These are phyloP conservation scores for Hibiscus tridactylites DNA, from an alignment of 345 rosid species.

Conservation along the genomic window DNA sequence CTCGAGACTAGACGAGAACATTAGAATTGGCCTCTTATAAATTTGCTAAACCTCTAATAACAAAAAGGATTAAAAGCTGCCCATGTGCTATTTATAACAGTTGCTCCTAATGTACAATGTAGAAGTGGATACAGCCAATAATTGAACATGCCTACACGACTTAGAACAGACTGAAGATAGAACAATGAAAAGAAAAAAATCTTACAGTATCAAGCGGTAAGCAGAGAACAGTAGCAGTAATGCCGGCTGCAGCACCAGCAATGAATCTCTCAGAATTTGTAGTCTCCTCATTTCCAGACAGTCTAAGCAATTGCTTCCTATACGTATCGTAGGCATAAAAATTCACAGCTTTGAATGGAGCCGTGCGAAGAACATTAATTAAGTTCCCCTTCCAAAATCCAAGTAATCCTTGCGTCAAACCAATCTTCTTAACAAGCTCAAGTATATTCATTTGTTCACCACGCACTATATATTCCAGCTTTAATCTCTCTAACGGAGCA, in stretches of 20 bases:
- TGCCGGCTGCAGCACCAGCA: slow-evolving; percentile 78
- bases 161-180: background rate
- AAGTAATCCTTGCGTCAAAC: slow-evolving; percentile 47
- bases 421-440: slow-evolving; percentile 45
- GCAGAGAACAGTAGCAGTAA: slow-evolving; percentile 60
- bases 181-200: background rate
- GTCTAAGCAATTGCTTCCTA: slow-evolving; percentile 50
- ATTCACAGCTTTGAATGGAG: slow-evolving; percentile 70
- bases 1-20: background rate
- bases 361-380: slow-evolving; percentile 60
- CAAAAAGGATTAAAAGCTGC: background rate
- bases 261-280: slow-evolving; percentile 63
- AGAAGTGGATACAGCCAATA: background rate
- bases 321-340: slow-evolving; percentile 65
- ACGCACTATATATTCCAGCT: slow-evolving; percentile 68
- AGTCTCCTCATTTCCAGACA: slow-evolving; percentile 52
- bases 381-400: slow-evolving; percentile 79
- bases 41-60: slow-evolving; percentile 2
- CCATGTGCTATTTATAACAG: background rate
- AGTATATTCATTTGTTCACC: slow-evolving; percentile 53
- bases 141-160: background rate
- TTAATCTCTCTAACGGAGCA: slow-evolving; percentile 72
- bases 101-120: background rate
- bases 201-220: slow-evolving; percentile 65
- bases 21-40: background rate